Conservation (phyloP, 176 grass and related monocot species). For the Zea mays region DNA sequence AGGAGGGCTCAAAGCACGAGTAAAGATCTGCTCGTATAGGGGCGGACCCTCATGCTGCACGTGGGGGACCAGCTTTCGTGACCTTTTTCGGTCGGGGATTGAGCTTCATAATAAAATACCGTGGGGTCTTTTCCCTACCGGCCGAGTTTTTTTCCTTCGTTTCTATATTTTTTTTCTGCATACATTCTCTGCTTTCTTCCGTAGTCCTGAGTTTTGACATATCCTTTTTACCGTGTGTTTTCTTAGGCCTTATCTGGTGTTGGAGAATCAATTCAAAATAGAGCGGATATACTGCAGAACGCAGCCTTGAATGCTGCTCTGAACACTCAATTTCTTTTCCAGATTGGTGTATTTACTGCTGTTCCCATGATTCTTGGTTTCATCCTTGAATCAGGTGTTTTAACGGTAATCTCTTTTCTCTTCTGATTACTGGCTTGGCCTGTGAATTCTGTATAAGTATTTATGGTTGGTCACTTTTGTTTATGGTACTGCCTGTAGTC, state of each 20-base stretch:
- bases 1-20: no score
- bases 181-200: neutral
- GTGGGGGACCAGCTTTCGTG: no score
- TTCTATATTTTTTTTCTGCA: neutral
- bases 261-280: conserved; percentile 74
- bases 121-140: no score
- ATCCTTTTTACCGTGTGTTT: conserved; percentile 28
- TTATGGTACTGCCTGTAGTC: neutral
- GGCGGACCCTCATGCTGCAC: no score
- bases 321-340: conserved; percentile 94
- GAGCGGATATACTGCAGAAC: conserved; percentile 74
- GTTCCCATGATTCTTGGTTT: conserved; percentile 90
- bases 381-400: conserved; percentile 78
- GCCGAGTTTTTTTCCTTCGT: neutral
- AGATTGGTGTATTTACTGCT: conserved; percentile 93
- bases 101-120: no score
- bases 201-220: conserved; percentile 4
- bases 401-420: conserved; percentile 57
- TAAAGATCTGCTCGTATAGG: no score
- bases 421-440: conserved; percentile 8
- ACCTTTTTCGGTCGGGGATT: no score
- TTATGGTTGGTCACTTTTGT: conserved; percentile 20
- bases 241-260: conserved; percentile 93
- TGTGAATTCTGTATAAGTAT: neutral
- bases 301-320: conserved; percentile 62